These are phyloP conservation scores for Dendrocalamus latiflorus DNA, from an alignment of 202 grass and related monocot species.

Conservation along the genomic window DNA sequence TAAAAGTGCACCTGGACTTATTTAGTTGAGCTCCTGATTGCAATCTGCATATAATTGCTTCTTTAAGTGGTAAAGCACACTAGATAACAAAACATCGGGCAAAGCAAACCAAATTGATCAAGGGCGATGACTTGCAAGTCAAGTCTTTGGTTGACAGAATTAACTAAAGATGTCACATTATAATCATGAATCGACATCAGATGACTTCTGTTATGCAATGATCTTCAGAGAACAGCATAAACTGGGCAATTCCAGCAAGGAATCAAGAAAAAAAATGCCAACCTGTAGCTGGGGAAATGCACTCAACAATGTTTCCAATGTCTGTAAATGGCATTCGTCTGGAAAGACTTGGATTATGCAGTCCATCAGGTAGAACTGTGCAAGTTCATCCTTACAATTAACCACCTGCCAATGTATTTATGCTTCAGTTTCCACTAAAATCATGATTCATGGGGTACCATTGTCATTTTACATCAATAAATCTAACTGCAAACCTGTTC, in stretches of 20 bases:
- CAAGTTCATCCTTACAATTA: conserved; percentile 98
- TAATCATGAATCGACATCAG: no score
- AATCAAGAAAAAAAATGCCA: conserved; percentile 19
- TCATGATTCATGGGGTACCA: neutral
- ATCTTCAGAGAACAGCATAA: neutral
- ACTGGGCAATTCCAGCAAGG: neutral
- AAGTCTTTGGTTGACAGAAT: no score
- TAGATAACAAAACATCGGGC: neutral
- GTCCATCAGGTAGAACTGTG: conserved; percentile 98
- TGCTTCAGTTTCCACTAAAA: conserved; percentile 16
- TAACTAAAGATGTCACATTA: no score
- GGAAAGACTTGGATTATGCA: conserved; percentile 99
- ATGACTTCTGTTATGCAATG: neutral
- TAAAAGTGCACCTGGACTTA: neutral
- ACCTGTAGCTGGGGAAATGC: conserved; percentile 99
- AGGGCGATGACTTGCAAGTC: neutral
- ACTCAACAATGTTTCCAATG: conserved; percentile 92
- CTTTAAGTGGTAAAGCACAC: neutral
- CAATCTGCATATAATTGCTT: neutral
- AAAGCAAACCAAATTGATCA: conserved; percentile 9
- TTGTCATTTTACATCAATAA: conserved; percentile 24
- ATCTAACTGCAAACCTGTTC: conserved; percentile 71
- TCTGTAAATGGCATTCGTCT: conserved; percentile 97
- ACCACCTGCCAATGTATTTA: conserved; percentile 69
- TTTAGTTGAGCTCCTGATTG: neutral